Evolutionary conservation across 768 basidiomycete genomes (phyloP), one percentile per base, ranked within the genome.

Genomic region (Megacollybia marginata): DNA sequence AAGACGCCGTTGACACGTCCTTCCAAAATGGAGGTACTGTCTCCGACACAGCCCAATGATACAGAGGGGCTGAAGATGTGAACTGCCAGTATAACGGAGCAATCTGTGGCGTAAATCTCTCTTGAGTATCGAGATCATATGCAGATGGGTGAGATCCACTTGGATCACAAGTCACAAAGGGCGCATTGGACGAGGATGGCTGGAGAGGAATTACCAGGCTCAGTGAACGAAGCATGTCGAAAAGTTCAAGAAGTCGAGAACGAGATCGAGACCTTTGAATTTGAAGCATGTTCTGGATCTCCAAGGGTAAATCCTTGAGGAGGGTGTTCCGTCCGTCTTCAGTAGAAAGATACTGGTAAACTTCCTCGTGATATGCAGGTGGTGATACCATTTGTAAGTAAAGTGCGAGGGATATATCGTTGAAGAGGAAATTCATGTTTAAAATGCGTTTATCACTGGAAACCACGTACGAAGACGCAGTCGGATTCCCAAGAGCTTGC

Each of bases 1-100:
- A 57, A 5, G 71, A 73, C 11, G 52, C 44, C 13, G 80, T 65
- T 0, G 77, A 59, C 18, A 74, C 64, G 16, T 72, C 62, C 54
- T 78, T 79, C 73, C 80, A 78, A 48, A 85, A 74, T 3, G 75
- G 73, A 18, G 78, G 80, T 8, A 67, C 61, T 2, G 58, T 62
- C 48, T 79, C 78, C 3, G 78, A 73, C 18, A 69, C 57, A 7
- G 73, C 76, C 79, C 86, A 86, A 20, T 82, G 65, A 59, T 79
- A 72, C 7, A 90, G 56, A 0, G 85, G 78, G 2, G 77, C 83
- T 9, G 58, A 55, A 12, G 68, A 61, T 44, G 75, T 74, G 55
- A 90, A 79, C 34, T 73, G 66, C 82, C 85, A 91, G 64, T 82
- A 86, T 1, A 59, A 59, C 1, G 86, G 84, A 0, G 79, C 76